phyloP scores from a whole-genome alignment of 2,329 filamentous ascomycete species.

The Aureobasidium sp. region DNA sequence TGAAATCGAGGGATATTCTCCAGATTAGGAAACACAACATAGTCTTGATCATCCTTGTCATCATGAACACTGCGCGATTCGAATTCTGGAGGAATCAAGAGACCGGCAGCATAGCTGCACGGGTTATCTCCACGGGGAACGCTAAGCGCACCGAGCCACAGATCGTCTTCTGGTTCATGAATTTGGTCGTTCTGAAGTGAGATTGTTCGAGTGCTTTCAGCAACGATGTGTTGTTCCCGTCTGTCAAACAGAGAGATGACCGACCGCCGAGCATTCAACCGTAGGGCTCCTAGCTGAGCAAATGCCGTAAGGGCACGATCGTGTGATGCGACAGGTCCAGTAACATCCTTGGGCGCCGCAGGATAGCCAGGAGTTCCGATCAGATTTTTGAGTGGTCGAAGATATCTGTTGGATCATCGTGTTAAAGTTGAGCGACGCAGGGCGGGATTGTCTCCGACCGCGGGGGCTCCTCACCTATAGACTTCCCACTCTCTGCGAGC shows the following conservation, averaged over 20 bases:
- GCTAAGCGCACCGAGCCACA: slow-evolving; percentile 31
- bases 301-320: slow-evolving; percentile 33
- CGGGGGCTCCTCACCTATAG: too few relatives aligned
- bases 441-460: too few relatives aligned
- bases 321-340: slow-evolving; percentile 9
- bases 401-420: too few relatives aligned
- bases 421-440: too few relatives aligned
- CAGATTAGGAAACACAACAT: too few relatives aligned
- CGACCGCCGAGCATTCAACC: slow-evolving; percentile 30
- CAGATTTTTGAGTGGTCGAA: too few relatives aligned
- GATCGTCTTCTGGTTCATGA: slow-evolving; percentile 31
- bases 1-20: slow-evolving; percentile 29
- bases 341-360: too few relatives aligned
- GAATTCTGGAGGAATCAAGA: slow-evolving; percentile 25
- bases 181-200: slow-evolving; percentile 32
- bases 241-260: slow-evolving; percentile 43
- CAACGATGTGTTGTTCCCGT: slow-evolving; percentile 43
- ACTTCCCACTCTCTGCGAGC: too few relatives aligned
- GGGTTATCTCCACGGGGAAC: slow-evolving; percentile 31
- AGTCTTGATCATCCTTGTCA: slow-evolving; percentile 2
- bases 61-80: slow-evolving; percentile 16
- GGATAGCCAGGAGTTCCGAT: too few relatives aligned
- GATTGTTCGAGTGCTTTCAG: slow-evolving; percentile 41
- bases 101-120: slow-evolving; percentile 17
- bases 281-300: slow-evolving; percentile 32